Conservation (phyloP, 148 eudicot genomes). For the Drosera capensis region DNA sequence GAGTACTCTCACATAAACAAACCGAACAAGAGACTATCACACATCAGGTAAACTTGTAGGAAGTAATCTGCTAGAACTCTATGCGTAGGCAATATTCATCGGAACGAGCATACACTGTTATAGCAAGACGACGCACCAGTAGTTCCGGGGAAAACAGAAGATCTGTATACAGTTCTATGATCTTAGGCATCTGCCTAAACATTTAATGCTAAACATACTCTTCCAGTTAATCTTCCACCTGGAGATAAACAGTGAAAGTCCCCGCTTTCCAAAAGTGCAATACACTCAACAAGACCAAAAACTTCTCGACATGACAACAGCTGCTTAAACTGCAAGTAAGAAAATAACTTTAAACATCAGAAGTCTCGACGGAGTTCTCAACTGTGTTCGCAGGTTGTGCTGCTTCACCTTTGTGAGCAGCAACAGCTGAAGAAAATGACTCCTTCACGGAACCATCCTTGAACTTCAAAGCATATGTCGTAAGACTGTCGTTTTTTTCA, state of each 20-base stretch:
- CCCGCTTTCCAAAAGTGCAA: neutral
- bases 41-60: too few relatives aligned
- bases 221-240: neutral
- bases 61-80: too few relatives aligned
- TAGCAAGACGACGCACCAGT: too few relatives aligned
- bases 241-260: neutral
- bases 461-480: constrained; percentile 83
- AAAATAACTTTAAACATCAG: constrained; percentile 18
- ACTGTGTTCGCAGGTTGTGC: constrained; percentile 38
- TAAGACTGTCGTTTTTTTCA: constrained; percentile 61
- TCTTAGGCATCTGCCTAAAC: too few relatives aligned
- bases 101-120: too few relatives aligned
- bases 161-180: too few relatives aligned
- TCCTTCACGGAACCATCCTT: constrained; percentile 61
- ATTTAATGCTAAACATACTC: too few relatives aligned
- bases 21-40: too few relatives aligned
- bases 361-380: constrained; percentile 68
- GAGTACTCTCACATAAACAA: too few relatives aligned
- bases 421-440: constrained; percentile 44
- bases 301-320: neutral
- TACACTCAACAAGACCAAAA: too few relatives aligned
- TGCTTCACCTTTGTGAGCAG: constrained; percentile 38
- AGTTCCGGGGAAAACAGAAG: too few relatives aligned
- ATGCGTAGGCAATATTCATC: too few relatives aligned
- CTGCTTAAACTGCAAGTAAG: neutral